These are phyloP conservation scores for Hyphodiscus hymeniophilus DNA, from an alignment of 495 filamentous ascomycete genomes.

Conservation along the genomic window DNA sequence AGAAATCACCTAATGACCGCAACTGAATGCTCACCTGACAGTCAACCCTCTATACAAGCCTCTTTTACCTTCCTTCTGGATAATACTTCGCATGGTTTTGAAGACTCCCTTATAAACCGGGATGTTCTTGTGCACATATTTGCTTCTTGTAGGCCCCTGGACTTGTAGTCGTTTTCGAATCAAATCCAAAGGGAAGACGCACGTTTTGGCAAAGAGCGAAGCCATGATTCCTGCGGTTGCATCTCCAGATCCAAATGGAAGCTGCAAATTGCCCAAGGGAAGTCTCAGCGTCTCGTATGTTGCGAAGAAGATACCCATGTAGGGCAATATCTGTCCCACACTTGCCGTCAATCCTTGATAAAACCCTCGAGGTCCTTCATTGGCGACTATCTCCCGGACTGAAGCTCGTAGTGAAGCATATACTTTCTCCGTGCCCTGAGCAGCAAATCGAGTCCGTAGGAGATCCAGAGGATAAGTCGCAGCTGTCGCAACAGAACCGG, in stretches of 20 bases:
- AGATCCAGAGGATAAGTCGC: conserved; percentile 90
- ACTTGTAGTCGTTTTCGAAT: conserved; percentile 91
- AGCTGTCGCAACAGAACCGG: conserved; percentile 73
- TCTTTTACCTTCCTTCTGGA: conserved; percentile 62
- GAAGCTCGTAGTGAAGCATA: conserved; percentile 63
- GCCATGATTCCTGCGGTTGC: conserved; percentile 74
- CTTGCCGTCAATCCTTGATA: conserved; percentile 79
- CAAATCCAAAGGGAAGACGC: conserved; percentile 88
- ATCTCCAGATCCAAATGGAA: conserved; percentile 71
- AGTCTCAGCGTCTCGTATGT: conserved; percentile 68
- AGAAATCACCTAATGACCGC: not conserved
- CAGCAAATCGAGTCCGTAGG: conserved; percentile 89
- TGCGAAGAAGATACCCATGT: conserved; percentile 94
- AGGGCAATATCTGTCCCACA: conserved; percentile 80
- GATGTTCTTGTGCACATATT: conserved; percentile 82
- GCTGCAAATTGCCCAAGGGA: conserved; percentile 39
- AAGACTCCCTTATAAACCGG: conserved; percentile 69
- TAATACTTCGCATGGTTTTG: conserved; percentile 55
- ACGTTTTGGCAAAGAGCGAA: conserved; percentile 74
- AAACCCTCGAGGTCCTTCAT: conserved; percentile 72
- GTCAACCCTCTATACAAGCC: conserved; percentile 85
- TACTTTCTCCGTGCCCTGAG: conserved; percentile 77
- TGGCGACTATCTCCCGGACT: conserved; percentile 58
- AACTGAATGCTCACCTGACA: conserved; percentile 43
- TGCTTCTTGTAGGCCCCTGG: conserved; percentile 72